Conservation (phyloP, 768 basidiomycete genomes). For the Rickenella mellea region DNA sequence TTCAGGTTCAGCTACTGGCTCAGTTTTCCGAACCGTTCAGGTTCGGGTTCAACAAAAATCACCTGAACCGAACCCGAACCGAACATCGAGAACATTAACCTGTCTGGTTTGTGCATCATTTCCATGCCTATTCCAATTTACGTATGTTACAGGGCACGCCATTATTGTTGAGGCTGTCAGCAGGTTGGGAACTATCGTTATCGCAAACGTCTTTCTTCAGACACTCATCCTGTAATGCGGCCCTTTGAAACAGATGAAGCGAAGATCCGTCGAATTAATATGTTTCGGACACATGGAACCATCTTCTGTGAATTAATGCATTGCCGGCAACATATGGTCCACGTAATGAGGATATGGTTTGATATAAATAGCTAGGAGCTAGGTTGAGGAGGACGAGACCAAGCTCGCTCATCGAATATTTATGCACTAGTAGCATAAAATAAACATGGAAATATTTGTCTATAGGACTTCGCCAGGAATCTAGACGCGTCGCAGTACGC, state of each 20-base stretch:
- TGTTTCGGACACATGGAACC: not conserved
- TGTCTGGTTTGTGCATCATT: conserved; percentile 19
- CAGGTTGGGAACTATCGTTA: conserved; percentile 40
- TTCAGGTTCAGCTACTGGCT: no score
- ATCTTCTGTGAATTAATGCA: conserved; percentile 3
- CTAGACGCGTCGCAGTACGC: no score
- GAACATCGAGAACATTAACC: no score
- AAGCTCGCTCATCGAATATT: no score
- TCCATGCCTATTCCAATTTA: not conserved
- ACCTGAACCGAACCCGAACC: no score
- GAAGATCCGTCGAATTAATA: not conserved
- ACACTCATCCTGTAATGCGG: conserved; percentile 20
- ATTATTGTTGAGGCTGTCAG: conserved; percentile 40
- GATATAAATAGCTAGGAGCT: conserved; percentile 3
- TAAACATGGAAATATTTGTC: no score
- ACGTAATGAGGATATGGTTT: not conserved
- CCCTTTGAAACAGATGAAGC: conserved; percentile 7
- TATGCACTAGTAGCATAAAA: no score
- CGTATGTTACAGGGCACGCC: conserved; percentile 30
- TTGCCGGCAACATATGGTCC: conserved; percentile 3
- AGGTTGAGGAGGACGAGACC: conserved; percentile 3
- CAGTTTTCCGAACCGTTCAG: no score
- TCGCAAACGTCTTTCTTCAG: conserved; percentile 35
- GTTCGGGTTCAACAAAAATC: no score
- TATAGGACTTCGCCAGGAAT: no score